Base-by-base conservation (phyloP, 78 protist species). In the Dictyostelium discoideum region DNA sequence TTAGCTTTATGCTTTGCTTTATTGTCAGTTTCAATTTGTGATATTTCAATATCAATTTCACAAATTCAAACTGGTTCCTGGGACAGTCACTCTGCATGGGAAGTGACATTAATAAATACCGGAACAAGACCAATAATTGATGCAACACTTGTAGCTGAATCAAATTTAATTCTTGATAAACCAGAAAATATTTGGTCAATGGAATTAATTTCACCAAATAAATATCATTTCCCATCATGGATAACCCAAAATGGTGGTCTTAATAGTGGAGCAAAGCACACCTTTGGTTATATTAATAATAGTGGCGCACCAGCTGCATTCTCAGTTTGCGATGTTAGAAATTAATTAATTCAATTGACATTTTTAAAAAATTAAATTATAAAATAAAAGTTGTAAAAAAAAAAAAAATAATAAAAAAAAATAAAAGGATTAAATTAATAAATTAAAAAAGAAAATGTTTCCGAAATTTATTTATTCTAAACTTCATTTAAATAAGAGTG, bases 21-120 rank as follows among this genome's bases (percentile, higher is more conserved):
- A 1, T 37, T 74, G 13, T 1, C 81, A 16, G 16, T 74, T 14
- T 48, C 48, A 16, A 5, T 37, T 37, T 26, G 42, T 74, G 81
- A 74, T 74, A 74, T 37, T 16, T 29, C 81, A 3, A 29, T 74
- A 37, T 14, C 81, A 37, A 74, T 74, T 74, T 74, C 81, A 13
- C 81, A 74, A 74, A 74, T 74, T 37, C 81, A 74, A 74, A 74
- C 81, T 37, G 85, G 85, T 50, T 29, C 40, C 14, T 81, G 85
- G 85, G 85, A 48, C 24, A 48, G 14, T 81, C 40, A 81, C 11
- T 24, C 40, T 29, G 24, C 39, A 14, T 81, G 69, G 73, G 85
- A 81, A 81, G 85, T 81, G 3, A 81, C 69, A 3, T 42, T 81
- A 14, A 29, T 20, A 2, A 81, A 81, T 14, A 81, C 60, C 7